Evolutionary conservation across 2,329 filamentous ascomycete species (phyloP).

Genomic region (Fusarium tricinctum): DNA sequence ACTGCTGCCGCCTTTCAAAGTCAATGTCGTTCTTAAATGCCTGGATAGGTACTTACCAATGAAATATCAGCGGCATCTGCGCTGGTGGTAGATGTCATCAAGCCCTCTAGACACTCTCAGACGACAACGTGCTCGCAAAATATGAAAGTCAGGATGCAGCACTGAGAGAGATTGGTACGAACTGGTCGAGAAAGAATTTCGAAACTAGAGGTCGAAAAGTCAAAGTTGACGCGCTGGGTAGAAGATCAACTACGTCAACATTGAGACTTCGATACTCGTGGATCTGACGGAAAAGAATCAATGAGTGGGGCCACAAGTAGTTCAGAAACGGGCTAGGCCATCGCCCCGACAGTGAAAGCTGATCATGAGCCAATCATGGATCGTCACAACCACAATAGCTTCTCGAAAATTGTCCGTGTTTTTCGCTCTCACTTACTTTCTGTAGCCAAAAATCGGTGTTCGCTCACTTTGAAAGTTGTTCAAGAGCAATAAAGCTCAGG

Average conservation of each 20-base stretch:
- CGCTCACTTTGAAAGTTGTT: neutral
- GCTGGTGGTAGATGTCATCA: conserved; percentile 20
- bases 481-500: neutral
- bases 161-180: accelerated
- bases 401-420: too few relatives aligned
- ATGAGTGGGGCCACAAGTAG: too few relatives aligned
- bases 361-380: neutral
- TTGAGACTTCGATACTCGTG: neutral
- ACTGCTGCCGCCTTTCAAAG: conserved; percentile 13
- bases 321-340: conserved; percentile 1
- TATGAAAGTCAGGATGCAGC: too few relatives aligned
- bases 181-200: neutral
- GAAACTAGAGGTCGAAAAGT: neutral
- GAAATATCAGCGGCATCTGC: conserved; percentile 32
- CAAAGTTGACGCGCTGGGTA: neutral
- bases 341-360: neutral
- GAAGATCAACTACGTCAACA: conserved; percentile 32
- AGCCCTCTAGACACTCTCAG: neutral
- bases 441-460: too few relatives aligned
- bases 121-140: too few relatives aligned
- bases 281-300: too few relatives aligned
- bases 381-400: too few relatives aligned
- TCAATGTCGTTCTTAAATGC: neutral
- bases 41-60: neutral
- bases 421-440: too few relatives aligned